Conservation (phyloP, 805 yeast genomes). For the Ogataea pignaliae region DNA sequence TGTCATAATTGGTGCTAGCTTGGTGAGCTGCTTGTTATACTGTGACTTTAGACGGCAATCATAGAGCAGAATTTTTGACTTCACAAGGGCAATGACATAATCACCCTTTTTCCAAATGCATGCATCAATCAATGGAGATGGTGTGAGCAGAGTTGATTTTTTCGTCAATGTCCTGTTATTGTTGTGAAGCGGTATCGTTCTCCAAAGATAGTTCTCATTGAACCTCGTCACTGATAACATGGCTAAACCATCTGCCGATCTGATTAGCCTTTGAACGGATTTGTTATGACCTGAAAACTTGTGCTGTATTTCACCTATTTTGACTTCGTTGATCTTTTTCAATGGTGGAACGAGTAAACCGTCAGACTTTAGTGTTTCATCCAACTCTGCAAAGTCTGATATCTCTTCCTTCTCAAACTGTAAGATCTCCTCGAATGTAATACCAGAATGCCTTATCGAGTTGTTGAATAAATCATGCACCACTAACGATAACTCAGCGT, state of each 20-base stretch:
- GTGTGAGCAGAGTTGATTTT: conserved; percentile 36
- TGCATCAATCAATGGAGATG: conserved; percentile 43
- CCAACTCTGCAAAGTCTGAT: conserved; percentile 1
- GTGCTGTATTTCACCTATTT: conserved; percentile 36
- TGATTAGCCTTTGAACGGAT: conserved; percentile 61
- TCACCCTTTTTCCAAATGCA: conserved; percentile 46
- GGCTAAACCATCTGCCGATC: conserved; percentile 64
- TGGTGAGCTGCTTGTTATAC: conserved; percentile 16
- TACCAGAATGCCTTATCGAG: conserved; percentile 31
- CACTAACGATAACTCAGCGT: conserved; percentile 33
- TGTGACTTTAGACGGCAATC: conserved; percentile 39
- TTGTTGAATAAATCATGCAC: conserved; percentile 41
- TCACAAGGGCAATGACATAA: conserved; percentile 41
- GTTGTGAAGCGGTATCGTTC: conserved; percentile 31
- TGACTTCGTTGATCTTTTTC: neutral
- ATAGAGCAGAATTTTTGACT: conserved; percentile 53
- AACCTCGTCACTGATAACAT: conserved; percentile 58
- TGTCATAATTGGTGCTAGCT: conserved; percentile 20
- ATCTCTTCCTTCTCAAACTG: conserved; percentile 16
- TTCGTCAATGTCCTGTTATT: conserved; percentile 30
- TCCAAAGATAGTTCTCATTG: conserved; percentile 61
- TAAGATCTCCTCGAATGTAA: conserved; percentile 27
- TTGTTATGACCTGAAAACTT: conserved; percentile 84
- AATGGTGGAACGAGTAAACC: neutral
- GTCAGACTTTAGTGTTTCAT: neutral